A percentile compares a stretch with the other conserved stretches of the same genome.
Conservation (phyloP, 1,284 basidiomycete genomes). For the Somion occarium region DNA sequence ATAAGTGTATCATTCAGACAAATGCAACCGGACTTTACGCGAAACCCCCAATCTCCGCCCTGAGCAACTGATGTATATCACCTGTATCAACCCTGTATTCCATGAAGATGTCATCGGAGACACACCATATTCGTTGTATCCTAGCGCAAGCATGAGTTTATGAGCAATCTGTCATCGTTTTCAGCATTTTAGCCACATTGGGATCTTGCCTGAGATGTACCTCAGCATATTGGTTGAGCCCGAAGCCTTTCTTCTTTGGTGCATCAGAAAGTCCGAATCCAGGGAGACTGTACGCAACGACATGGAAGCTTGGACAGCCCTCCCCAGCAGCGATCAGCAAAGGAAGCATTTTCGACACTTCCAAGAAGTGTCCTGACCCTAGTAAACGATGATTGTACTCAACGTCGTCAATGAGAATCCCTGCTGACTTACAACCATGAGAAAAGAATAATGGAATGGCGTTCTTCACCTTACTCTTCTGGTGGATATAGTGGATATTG, state of each 20-base stretch:
- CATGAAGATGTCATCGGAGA: neutral
- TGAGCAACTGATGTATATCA: constrained; percentile 33
- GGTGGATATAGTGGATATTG: constrained; percentile 44
- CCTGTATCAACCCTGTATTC: too few species aligned
- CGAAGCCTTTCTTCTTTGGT: constrained; percentile 32
- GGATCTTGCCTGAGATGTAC: constrained; percentile 15
- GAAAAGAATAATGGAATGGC: constrained; percentile 45
- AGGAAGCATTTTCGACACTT: constrained; percentile 50
- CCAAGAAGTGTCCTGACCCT: constrained; percentile 62
- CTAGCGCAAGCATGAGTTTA: constrained; percentile 43
- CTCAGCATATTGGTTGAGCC: constrained; percentile 10
- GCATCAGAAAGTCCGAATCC: constrained; percentile 52
- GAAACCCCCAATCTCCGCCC: constrained; percentile 44
- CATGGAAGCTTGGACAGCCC: constrained; percentile 53
- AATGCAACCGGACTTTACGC: constrained; percentile 21
- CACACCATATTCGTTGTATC: constrained; percentile 43
- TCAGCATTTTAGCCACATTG: constrained; percentile 11
- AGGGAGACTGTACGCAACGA: constrained; percentile 49
- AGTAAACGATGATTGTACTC: neutral
- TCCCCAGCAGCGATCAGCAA: constrained; percentile 35
- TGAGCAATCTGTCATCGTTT: constrained; percentile 29
- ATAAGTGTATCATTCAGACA: too few species aligned
- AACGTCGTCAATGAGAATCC: neutral
- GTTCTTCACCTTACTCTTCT: constrained; percentile 25
- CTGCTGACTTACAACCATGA: constrained; percentile 37